These are phyloP conservation scores for Fusarium marasasianum DNA, from an alignment of 2,329 filamentous ascomycete genomes.

Conservation along the genomic window DNA sequence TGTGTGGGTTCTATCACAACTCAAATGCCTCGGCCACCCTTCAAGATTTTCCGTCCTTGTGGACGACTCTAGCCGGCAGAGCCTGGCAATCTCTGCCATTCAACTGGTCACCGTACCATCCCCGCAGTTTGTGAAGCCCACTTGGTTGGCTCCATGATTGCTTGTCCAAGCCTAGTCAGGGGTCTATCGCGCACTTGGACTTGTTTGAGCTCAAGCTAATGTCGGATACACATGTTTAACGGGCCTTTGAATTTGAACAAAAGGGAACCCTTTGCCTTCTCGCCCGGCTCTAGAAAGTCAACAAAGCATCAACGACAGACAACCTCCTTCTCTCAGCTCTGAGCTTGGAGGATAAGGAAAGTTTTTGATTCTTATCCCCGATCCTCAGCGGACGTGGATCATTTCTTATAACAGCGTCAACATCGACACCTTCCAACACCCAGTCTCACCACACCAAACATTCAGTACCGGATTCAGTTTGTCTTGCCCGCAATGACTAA, in stretches of 20 bases:
- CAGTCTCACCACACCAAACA: not conserved
- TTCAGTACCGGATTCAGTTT: constrained; percentile 19
- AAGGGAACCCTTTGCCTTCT: constrained; percentile 28
- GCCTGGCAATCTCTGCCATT: constrained; percentile 14
- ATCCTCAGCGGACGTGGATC: not conserved
- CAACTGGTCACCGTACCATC: constrained; percentile 41
- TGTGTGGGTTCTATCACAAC: not conserved
- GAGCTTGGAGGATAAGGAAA: not conserved
- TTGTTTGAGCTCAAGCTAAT: constrained; percentile 28
- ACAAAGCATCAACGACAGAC: constrained; percentile 18
- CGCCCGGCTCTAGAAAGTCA: constrained; percentile 16
- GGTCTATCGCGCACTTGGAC: constrained; percentile 36
- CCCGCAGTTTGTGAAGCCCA: constrained; percentile 38
- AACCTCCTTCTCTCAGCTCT: constrained; percentile 2
- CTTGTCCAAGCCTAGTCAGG: constrained; percentile 43
- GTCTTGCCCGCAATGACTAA: constrained; percentile 40
- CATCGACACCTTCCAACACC: not conserved
- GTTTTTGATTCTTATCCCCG: not conserved
- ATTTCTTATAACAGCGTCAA: constrained; percentile 9
- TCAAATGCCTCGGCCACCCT: constrained; percentile 19
- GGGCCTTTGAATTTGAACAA: constrained; percentile 26
- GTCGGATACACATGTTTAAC: constrained; percentile 34
- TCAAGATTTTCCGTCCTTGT: constrained; percentile 40
- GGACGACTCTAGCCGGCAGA: constrained; percentile 25
- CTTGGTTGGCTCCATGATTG: constrained; percentile 35